These are phyloP conservation scores for Podospora pseudopauciseta DNA, from an alignment of 495 filamentous ascomycete species.

Conservation along the genomic window DNA sequence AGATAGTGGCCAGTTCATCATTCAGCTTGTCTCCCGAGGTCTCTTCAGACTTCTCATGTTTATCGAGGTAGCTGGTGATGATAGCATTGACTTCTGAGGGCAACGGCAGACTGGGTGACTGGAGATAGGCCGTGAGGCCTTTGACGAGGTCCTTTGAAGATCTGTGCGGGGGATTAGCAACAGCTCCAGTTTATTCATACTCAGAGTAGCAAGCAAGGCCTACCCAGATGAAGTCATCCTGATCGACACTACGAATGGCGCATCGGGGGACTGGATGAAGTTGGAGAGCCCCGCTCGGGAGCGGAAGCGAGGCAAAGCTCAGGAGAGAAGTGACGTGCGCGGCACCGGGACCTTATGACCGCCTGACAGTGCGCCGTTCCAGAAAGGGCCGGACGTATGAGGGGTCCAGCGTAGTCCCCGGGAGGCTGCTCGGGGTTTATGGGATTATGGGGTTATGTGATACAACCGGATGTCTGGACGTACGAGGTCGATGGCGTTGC, in stretches of 20 bases:
- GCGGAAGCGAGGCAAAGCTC: not conserved
- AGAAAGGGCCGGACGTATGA: not conserved
- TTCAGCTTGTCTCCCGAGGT: slow-evolving; percentile 58
- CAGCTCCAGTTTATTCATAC: not conserved
- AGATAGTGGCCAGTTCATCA: slow-evolving; percentile 61
- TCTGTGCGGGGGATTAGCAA: slow-evolving; percentile 16
- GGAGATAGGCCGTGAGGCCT: slow-evolving; percentile 53
- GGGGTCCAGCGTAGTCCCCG: not conserved
- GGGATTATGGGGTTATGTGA: not conserved
- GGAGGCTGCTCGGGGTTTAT: too few species aligned
- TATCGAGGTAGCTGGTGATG: slow-evolving; percentile 59
- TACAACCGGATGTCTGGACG: not conserved
- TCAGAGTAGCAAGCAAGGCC: slow-evolving; percentile 8
- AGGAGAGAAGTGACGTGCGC: slow-evolving; percentile 1
- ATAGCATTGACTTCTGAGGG: slow-evolving; percentile 56
- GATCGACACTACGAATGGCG: slow-evolving; percentile 17
- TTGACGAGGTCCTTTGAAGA: slow-evolving; percentile 59
- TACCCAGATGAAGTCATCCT: slow-evolving; percentile 39
- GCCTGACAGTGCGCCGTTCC: not conserved
- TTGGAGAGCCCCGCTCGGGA: not conserved
- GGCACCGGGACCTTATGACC: not conserved
- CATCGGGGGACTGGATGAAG: slow-evolving; percentile 17
- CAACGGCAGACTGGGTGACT: slow-evolving; percentile 53
- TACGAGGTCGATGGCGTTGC: not conserved
- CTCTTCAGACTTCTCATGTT: slow-evolving; percentile 56